Percentiles rank a stretch among this genome's conserved stretches.
Evolutionary conservation across 371 early-diverging fungal genomes (phyloP).

Genomic region (Globomyces sp.): DNA sequence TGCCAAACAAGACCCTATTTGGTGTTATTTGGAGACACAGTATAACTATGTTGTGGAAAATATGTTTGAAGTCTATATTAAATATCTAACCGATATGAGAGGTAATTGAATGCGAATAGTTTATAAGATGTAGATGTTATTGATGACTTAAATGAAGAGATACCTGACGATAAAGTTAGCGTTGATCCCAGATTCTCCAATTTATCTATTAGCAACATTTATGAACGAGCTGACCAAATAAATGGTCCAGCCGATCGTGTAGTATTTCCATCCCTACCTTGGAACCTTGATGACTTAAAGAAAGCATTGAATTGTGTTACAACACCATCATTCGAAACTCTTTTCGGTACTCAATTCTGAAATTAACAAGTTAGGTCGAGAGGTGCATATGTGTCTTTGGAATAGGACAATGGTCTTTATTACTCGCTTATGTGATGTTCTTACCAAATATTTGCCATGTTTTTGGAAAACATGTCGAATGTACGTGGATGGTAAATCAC

Average conservation of each 20-base stretch:
- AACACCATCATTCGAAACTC: conserved; percentile 37
- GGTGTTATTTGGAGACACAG: conserved; percentile 84
- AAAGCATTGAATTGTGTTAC: conserved; percentile 33
- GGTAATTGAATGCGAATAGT: no score
- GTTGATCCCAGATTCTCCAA: no score
- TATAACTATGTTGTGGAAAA: conserved; percentile 82
- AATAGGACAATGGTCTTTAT: conserved; percentile 65
- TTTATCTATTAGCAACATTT: no score
- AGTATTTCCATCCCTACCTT: conserved; percentile 17
- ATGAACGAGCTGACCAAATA: no score
- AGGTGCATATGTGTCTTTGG: conserved; percentile 49
- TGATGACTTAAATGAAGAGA: no score
- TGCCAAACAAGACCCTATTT: conserved; percentile 83
- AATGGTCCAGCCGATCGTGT: not conserved
- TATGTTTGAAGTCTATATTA: conserved; percentile 42
- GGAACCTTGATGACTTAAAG: conserved; percentile 28
- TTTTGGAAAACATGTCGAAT: conserved; percentile 87
- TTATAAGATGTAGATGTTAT: no score
- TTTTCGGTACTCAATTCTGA: conserved; percentile 28
- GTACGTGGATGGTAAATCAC: conserved; percentile 68
- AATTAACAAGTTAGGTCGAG: not conserved
- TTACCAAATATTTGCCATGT: conserved; percentile 80
- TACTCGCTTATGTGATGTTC: conserved; percentile 68
- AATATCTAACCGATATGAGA: no score
- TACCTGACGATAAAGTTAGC: no score